A percentile compares a stretch with the other conserved stretches of the same genome.
Evolutionary conservation across 352 stramenopile species (phyloP).

Genomic region (Globisporangium cederbergense): DNA sequence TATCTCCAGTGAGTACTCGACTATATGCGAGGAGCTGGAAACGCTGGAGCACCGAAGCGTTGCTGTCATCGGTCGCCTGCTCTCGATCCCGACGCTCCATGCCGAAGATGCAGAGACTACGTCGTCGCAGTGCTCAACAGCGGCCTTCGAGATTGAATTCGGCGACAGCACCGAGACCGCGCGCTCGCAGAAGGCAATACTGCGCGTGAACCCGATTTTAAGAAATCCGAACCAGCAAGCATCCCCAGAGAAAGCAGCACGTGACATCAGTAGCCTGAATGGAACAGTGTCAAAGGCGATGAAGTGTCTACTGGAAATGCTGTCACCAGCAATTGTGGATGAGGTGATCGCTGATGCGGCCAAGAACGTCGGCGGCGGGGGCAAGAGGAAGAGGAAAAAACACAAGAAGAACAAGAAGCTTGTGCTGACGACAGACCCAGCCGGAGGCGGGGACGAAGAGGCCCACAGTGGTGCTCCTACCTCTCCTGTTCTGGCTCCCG

Average conservation of each 20-base stretch:
- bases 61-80: constrained; percentile 1
- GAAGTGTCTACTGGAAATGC: constrained; percentile 10
- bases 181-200: constrained; percentile 1
- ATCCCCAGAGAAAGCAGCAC: neutral
- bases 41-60: neutral
- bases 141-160: constrained; percentile 12
- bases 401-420: constrained; percentile 12
- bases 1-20: constrained; percentile 5
- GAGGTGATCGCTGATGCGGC: constrained; percentile 4
- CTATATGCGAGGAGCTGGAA: constrained; percentile 2
- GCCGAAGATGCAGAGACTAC: neutral
- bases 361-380: neutral
- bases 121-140: neutral
- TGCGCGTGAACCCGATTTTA: constrained; percentile 12
- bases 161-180: constrained; percentile 1
- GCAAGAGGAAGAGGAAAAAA: constrained; percentile 8
- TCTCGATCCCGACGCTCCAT: neutral
- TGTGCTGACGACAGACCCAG: neutral
- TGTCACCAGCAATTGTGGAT: constrained; percentile 10
- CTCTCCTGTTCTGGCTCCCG: neutral
- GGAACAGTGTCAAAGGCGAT: neutral
- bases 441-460: neutral
- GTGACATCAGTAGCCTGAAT: neutral
- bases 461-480: neutral
- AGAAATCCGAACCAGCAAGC: neutral